A percentile compares a stretch with the other conserved stretches of the same genome.
Evolutionary conservation across 345 rosid species (phyloP).

Genomic region (Rhodamnia argentea): DNA sequence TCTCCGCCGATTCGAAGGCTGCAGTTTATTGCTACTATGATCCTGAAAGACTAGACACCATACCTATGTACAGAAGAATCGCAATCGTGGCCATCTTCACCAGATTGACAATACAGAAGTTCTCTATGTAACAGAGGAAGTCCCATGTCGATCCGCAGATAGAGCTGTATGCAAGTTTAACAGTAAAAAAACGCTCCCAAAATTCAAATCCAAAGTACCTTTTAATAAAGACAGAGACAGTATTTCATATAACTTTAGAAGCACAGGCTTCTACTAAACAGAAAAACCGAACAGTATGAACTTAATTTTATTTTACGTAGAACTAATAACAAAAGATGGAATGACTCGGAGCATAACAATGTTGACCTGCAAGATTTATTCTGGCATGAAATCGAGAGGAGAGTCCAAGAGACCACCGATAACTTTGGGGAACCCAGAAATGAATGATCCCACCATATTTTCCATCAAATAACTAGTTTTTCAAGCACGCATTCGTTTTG

Average conservation of each 20-base stretch:
- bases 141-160: constrained; percentile 46
- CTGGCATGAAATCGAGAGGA: constrained; percentile 40
- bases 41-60: background rate
- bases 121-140: constrained; percentile 2
- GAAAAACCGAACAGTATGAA: background rate
- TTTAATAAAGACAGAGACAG: background rate
- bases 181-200: background rate
- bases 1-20: background rate
- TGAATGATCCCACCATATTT: constrained; percentile 23
- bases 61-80: background rate
- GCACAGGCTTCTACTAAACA: background rate
- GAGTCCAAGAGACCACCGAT: constrained; percentile 30
- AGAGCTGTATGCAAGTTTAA: constrained; percentile 12
- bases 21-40: background rate
- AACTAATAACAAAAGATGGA: background rate
- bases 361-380: constrained; percentile 49
- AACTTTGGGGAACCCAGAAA: constrained; percentile 22
- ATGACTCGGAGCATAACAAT: background rate
- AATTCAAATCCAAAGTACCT: background rate
- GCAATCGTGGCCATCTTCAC: constrained; percentile 25
- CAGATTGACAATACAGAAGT: constrained; percentile 41
- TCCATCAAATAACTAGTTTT: constrained; percentile 12
- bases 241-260: background rate
- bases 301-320: background rate
- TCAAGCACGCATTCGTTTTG: background rate